Evolutionary conservation across 2,329 filamentous ascomycete species (phyloP), one percentile per base, ranked within the genome.

Genomic region (Microcyclosporella mali): DNA sequence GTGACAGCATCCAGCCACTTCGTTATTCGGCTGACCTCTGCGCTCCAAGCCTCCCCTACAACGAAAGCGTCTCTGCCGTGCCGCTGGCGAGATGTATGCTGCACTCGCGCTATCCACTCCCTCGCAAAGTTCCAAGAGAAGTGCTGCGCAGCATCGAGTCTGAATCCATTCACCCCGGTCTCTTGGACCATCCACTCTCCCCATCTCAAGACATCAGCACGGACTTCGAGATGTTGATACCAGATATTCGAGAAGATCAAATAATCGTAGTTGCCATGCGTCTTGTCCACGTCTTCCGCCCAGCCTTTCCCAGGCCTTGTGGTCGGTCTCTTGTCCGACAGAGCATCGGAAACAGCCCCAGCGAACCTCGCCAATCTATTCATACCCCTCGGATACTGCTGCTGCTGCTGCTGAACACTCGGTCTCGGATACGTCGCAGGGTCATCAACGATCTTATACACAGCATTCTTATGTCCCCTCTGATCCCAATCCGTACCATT

Each of bases 171-270:
- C 9, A 87, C 66, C 0, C 75, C 74, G 0, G 85, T 58, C 46
- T 81, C 69, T 4, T 74, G 66, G 1, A 75, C 72, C 43, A 88
- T 70, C 84, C 84, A 88, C 3, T 73, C 66, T 2, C 78, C 79
- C 84, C 83, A 87, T 38, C 72, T 70, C 41, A 81, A 68, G 3
- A 85, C 73, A 50, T 87, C 84, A 3, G 72, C 62, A 27, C 72
- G 69, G 8, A 86, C 82, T 52, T 84, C 82, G 0, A 71, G 70
- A 44, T 84, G 73, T 2, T 67, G 63, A 59, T 83, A 82, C 61
- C 86, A 82, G 30, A 87, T 61, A 59, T 87, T 79, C 4, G 79
- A 78, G 53, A 84, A 85, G 79, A 87, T 85, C 12, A 86, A 71
- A 56, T 80, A 85, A 60, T 82, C 78, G 32, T 65, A 67, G 56